Evolutionary conservation across 306 rosid species (phyloP).

Genomic region (Abrus precatorius): DNA sequence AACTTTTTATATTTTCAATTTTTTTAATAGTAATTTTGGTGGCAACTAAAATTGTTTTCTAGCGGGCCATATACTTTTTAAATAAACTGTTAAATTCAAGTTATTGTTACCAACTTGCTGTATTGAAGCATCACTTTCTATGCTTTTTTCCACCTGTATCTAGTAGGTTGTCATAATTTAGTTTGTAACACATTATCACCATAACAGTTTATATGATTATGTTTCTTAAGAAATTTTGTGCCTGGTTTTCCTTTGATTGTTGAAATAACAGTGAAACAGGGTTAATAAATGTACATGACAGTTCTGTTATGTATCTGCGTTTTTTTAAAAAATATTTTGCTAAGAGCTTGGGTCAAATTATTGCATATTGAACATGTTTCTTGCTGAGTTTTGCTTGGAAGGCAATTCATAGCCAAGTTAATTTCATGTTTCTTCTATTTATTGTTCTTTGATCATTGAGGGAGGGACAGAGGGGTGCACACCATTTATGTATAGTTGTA

Average conservation of each 20-base stretch:
- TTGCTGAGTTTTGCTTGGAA: constrained; percentile 27
- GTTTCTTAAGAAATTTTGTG: constrained; percentile 10
- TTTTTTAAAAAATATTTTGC: background rate
- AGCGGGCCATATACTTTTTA: background rate
- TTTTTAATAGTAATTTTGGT: background rate
- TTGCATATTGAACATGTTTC: constrained; percentile 30
- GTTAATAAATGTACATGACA: constrained; percentile 7
- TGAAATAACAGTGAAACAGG: constrained; percentile 24
- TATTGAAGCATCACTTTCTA: constrained; percentile 21
- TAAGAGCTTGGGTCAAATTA: background rate
- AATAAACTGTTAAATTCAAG: constrained; percentile 1
- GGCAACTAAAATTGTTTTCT: background rate
- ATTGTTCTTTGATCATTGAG: constrained; percentile 1
- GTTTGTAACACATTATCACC: constrained; percentile 2
- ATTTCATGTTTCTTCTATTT: background rate
- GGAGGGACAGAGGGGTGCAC: background rate
- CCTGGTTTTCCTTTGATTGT: constrained; percentile 34
- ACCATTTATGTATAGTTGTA: background rate
- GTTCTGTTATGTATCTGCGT: background rate
- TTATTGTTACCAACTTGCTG: background rate
- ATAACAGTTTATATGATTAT: background rate
- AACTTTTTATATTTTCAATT: background rate
- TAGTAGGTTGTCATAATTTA: background rate
- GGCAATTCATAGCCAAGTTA: constrained; percentile 30
- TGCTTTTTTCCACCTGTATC: constrained; percentile 10